Base-by-base conservation (phyloP, 2,329 filamentous ascomycete species). In the Fusarium sp. region DNA sequence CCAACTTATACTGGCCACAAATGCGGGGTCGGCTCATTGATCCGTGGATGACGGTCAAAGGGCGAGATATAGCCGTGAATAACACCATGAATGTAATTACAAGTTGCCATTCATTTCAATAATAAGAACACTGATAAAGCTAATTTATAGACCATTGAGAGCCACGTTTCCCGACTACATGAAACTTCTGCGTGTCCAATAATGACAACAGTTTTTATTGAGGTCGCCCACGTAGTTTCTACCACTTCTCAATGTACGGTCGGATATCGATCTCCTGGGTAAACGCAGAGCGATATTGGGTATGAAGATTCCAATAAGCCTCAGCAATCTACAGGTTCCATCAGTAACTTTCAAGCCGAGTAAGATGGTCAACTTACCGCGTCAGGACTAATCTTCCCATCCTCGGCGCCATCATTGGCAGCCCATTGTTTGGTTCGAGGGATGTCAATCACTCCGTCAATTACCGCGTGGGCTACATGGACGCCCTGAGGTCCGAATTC, bases 401-500 rank as follows among this genome's bases (percentile, higher is more conserved):
- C 87, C 45, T 84, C 82, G 10, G 80, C 83, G 9, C 85, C 84
- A 15, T 82, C 78, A 75, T 89, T 87, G 22, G 81, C 78, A 31
- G 75, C 79, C 48, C 75, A 79, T 1, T 86, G 87, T 80, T 91
- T 91, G 3, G 91, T 92, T 70, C 89, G 85, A 2, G 93, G 92
- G 60, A 93, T 95, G 80, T 97, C 92, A 80, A 97, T 97, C 4
- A 93, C 88, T 1, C 94, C 95, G 78, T 97, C 95, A 61, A 97
- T 91, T 68, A 97, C 90, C 10, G 91, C 90, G 82, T 97, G 93
- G 1, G 92, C 89, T 3, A 97, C 92, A 80, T 97, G 95, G 4
- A 97, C 88, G 6, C 95, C 95, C 80, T 93, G 86, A 0, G 95
- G 94, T 0, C 92, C 93, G 81, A 96, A 97, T 80, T 97, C 95